A percentile compares a stretch with the other conserved stretches of the same genome.
These are phyloP conservation scores for Urochloa ruziziensis DNA, from an alignment of 176 grass and related monocot species.

Conservation along the genomic window DNA sequence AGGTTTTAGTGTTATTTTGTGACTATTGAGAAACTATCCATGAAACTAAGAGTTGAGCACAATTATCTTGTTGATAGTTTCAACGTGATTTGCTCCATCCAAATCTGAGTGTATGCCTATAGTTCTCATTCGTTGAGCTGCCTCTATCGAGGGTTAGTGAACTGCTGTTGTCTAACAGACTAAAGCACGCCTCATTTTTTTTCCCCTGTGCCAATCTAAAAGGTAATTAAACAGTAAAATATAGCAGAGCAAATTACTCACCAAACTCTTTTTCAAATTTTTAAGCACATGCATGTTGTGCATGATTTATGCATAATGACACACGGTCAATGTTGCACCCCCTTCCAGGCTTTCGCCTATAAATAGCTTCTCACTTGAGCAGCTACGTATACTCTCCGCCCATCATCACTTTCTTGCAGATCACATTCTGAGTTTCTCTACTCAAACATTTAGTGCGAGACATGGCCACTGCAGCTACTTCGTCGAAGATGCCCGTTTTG, in stretches of 20 bases:
- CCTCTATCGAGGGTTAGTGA: conserved; percentile 15
- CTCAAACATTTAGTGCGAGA: background rate
- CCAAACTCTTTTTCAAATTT: background rate
- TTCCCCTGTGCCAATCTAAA: background rate
- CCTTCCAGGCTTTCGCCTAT: background rate
- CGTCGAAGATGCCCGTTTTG: background rate
- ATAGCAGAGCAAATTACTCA: background rate
- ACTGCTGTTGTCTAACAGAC: background rate
- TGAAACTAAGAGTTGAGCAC: background rate
- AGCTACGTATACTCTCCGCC: background rate
- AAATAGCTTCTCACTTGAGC: background rate
- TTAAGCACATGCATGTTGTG: background rate
- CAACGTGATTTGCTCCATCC: background rate
- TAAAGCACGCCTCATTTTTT: background rate
- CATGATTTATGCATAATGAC: background rate
- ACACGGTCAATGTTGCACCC: background rate
- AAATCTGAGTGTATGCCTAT: background rate
- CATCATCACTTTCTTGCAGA: background rate
- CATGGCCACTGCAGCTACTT: background rate
- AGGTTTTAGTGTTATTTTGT: no score
- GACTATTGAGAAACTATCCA: no score
- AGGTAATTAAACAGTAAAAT: no score
- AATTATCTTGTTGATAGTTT: background rate
- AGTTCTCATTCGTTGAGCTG: background rate
- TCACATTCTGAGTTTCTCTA: background rate